Conservation (phyloP, 2,329 filamentous ascomycete genomes). For the Cercospora berteroae region DNA sequence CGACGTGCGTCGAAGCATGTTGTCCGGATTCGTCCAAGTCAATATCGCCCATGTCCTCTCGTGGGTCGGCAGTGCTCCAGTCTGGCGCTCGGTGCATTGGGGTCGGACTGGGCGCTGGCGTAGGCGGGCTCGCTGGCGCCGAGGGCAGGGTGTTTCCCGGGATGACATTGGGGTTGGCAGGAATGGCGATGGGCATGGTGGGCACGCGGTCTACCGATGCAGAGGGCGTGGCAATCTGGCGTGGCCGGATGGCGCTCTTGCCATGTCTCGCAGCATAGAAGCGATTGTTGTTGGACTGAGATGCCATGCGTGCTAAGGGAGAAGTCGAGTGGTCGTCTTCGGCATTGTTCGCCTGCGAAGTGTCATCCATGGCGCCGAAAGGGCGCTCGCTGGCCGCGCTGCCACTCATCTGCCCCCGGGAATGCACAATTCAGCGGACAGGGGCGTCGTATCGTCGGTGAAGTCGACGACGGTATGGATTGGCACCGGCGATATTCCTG, state of each 20-base stretch:
- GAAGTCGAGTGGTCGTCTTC: conserved; percentile 26
- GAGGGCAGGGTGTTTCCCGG: conserved; percentile 63
- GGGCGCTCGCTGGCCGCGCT: not conserved
- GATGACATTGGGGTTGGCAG: conserved; percentile 48
- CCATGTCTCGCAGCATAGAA: conserved; percentile 35
- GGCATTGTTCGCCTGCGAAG: conserved; percentile 1
- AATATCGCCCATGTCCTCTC: conserved; percentile 70
- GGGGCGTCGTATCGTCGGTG: not conserved
- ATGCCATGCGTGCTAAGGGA: conserved; percentile 34
- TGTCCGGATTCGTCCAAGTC: conserved; percentile 33
- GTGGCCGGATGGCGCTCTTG: conserved; percentile 42
- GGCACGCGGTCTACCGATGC: conserved; percentile 30
- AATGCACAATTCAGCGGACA: not conserved
- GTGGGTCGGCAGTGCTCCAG: conserved; percentile 74
- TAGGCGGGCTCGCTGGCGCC: conserved; percentile 64
- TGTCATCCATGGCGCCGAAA: not conserved
- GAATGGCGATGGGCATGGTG: conserved; percentile 47
- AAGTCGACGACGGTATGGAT: not conserved
- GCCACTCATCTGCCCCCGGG: not conserved
- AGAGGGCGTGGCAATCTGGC: conserved; percentile 46
- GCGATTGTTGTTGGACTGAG: conserved; percentile 35
- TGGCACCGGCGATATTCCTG: not conserved
- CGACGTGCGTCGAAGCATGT: conserved; percentile 26
- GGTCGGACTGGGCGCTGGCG: conserved; percentile 65
- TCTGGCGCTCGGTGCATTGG: conserved; percentile 63